Base-by-base conservation (phyloP, 2,329 filamentous ascomycete species). In the Fusarium chlamydosporum region DNA sequence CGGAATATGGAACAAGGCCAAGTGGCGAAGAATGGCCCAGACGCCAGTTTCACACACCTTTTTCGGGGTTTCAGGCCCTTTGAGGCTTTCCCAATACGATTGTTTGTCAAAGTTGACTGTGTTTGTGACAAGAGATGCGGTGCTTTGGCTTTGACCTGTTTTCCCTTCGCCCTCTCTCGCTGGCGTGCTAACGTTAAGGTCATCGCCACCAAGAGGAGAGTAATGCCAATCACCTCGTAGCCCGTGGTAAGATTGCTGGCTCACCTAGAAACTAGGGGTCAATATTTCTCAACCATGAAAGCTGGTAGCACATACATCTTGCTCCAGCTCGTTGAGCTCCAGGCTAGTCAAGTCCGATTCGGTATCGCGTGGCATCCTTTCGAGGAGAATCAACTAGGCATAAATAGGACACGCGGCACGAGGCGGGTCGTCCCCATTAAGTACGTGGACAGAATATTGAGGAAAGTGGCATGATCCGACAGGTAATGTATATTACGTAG, bases 81-180 rank as follows among this genome's bases (percentile, higher is more conserved):
- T 53, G 13, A 53, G 43, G 15, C 37, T 33, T 43, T 53, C 23
- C 50, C 35, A 53, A 29, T 43, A 53, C n/a, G 50, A 53, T 3
- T n/a, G 26, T 4, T 43, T 53, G 3, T 31, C 15, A 6, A 15
- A n/a, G 2, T 8, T 15, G 0, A 26, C 16, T 3, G n/a, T 10
- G 6, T 11, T 15, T 1, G 20, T 18, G 8, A 53, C 18, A 4
- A 53, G 8, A 15, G 27, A 42, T 2, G 29, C 18, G 1, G 50
- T 42, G 27, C 27, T 53, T 13, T 31, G n/a, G 15, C n/a, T 15
- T 6, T 5, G 7, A 2, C 35, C 26, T 31, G 11, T 1, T 11
- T 15, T 15, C 2, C 37, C 13, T 13, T n/a, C n/a, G 12, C 11
- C 7, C 12, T 5, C n/a, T 52, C 29, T 16, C 7, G 50, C 16